Base-by-base conservation (phyloP, 164 flowering plant genomes). In the Tinospora cordifolia region DNA sequence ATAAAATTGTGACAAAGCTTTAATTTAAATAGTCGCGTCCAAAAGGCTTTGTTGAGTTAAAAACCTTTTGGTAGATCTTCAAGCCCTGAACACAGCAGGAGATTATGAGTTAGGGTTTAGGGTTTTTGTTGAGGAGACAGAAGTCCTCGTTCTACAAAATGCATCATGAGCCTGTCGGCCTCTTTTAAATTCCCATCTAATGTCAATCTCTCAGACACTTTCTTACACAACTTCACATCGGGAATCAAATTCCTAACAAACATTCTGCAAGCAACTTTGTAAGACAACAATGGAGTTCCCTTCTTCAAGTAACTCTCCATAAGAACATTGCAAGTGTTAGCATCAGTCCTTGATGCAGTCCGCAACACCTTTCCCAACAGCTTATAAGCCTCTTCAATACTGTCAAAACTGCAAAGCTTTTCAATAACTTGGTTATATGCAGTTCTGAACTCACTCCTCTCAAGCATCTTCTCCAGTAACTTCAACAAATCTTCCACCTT, bases 181-280 rank as follows among this genome's bases (percentile, higher is more conserved):
- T 89, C 96, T 62, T 71, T 74, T n/a, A 72, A 30, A 51, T 82
- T 87, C 30, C 90, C 90, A 60, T 83, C 86, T 36, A 69, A 44
- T 40, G 74, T 69, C 69, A 93, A 78, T 69, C 63, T 84, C 75
- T 89, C 76, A 64, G 84, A 78, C 73, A 90, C 84, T 75, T 82
- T 88, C 79, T 84, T 82, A 83, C 95, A 93, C 66, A 93, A 66
- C 79, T 84, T 85, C 21, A 87, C 62, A 78, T 93, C 88, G 68
- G 96, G 98, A 74, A 89, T 81, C 79, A 90, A 71, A 76, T 93
- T 93, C 49, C 91, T 78, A 26, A 77, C 73, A 67, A 94, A 94
- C 98, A 94, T 94, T 60, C 89, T 76, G 70, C 88, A 87, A 63
- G 95, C 96, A 34, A 94, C 92, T 70, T 85, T 88, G 74, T 87